These are phyloP conservation scores for Amborella trichopoda DNA, from an alignment of 164 flowering plant species.

Conservation along the genomic window DNA sequence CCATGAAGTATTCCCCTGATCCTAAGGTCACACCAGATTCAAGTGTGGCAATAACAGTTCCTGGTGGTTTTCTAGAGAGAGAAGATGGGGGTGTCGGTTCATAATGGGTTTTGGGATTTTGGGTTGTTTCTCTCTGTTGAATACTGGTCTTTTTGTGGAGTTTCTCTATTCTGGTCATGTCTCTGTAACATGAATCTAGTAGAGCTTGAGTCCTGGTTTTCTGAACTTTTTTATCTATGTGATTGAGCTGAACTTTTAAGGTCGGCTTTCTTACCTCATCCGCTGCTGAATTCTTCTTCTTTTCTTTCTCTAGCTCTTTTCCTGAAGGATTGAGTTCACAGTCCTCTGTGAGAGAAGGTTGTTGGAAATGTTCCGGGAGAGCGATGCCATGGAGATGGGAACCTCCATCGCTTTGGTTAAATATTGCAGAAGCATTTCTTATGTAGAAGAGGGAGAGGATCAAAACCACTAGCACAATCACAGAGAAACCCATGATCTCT, in stretches of 20 bases:
- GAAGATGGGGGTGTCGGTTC: constrained; percentile 14
- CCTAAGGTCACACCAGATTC: constrained; percentile 86
- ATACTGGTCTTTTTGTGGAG: constrained; percentile 35
- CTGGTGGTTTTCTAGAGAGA: constrained; percentile 9
- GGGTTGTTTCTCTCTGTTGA: constrained; percentile 4
- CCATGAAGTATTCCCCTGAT: constrained; percentile 96
- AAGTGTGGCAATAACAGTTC: constrained; percentile 39
- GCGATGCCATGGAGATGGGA: constrained; percentile 37
- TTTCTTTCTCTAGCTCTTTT: constrained; percentile 5
- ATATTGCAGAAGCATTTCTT: constrained; percentile 7
- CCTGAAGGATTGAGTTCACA: constrained; percentile 17
- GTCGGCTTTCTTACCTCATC: constrained; percentile 4
- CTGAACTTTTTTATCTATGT: constrained; percentile 9
- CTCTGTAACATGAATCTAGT: background rate
- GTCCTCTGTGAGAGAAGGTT: constrained; percentile 26
- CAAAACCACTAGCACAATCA: no score
- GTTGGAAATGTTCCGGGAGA: constrained; percentile 43
- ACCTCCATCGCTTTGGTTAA: constrained; percentile 6
- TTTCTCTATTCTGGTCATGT: constrained; percentile 38
- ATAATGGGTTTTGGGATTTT: constrained; percentile 1
- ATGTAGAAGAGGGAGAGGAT: constrained; percentile 5
- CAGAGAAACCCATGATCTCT: no score
- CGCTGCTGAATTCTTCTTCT: background rate
- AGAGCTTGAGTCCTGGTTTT: constrained; percentile 11
- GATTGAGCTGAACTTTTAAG: constrained; percentile 45